Conservation (phyloP, 768 basidiomycete species). For the Chalciporus pseudorubinellus region DNA sequence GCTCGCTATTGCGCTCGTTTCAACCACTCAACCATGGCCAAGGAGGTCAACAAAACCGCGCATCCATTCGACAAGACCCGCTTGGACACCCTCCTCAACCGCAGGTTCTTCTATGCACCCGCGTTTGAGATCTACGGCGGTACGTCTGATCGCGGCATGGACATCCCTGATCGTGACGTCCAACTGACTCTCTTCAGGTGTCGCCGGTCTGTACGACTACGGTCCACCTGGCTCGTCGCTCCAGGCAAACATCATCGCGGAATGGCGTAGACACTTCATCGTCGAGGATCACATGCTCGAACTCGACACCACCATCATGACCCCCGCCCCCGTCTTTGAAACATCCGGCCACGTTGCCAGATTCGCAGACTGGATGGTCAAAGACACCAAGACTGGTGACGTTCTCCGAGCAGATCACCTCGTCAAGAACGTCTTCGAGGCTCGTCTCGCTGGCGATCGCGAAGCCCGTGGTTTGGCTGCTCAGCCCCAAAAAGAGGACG, state of each 20-base stretch:
- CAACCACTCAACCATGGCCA: conserved; percentile 28
- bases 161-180: not conserved
- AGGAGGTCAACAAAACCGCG: conserved; percentile 70
- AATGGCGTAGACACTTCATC: conserved; percentile 98
- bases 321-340: conserved; percentile 90
- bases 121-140: conserved; percentile 99
- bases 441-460: conserved; percentile 83
- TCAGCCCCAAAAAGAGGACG: conserved; percentile 60
- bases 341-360: conserved; percentile 97
- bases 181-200: conserved; percentile 51
- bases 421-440: conserved; percentile 89
- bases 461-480: conserved; percentile 79
- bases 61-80: conserved; percentile 85
- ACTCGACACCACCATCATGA: conserved; percentile 98
- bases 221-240: conserved; percentile 94
- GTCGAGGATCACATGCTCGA: conserved; percentile 98
- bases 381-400: conserved; percentile 92
- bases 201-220: conserved; percentile 97
- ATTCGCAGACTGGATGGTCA: conserved; percentile 99
- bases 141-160: conserved; percentile 32
- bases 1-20: conserved; percentile 2
- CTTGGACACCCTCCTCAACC: conserved; percentile 82
- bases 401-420: conserved; percentile 96
- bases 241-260: conserved; percentile 93
- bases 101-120: conserved; percentile 96